Conservation (phyloP, 768 basidiomycete species). For the Crassisporium funariophilum region DNA sequence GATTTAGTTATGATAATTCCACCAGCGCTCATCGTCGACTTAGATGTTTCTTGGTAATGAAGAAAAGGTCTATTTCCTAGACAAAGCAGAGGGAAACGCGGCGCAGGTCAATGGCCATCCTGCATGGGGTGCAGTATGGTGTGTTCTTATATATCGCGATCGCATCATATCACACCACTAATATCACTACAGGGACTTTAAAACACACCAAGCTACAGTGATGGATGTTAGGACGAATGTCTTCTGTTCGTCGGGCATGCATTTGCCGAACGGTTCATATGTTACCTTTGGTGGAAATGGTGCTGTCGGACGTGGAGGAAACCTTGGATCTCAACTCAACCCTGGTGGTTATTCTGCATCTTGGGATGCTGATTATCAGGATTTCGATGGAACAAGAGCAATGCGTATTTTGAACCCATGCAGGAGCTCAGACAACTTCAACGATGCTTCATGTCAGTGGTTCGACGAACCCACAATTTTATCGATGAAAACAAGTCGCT, state of each 20-base stretch:
- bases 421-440: conserved; percentile 46
- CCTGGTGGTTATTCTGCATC: conserved; percentile 46
- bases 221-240: conserved; percentile 77
- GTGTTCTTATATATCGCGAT: conserved; percentile 7
- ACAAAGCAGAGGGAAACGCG: conserved; percentile 84
- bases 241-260: conserved; percentile 84
- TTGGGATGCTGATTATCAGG: conserved; percentile 70
- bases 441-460: conserved; percentile 62
- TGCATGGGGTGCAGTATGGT: conserved; percentile 77
- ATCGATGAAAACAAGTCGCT: conserved; percentile 67
- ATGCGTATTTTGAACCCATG: conserved; percentile 88
- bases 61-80: conserved; percentile 86
- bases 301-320: conserved; percentile 68
- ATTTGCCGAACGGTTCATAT: conserved; percentile 78
- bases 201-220: conserved; percentile 53
- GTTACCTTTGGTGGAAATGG: conserved; percentile 79
- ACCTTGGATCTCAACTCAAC: conserved; percentile 52
- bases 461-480: conserved; percentile 66
- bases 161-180: not conserved
- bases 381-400: conserved; percentile 78
- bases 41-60: conserved; percentile 82
- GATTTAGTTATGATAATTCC: conserved; percentile 15
- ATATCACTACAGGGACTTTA: conserved; percentile 53
- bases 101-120: conserved; percentile 68
- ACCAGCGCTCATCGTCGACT: not conserved